These are phyloP conservation scores for Medicago arabica DNA, from an alignment of 306 rosid genomes.

Conservation along the genomic window DNA sequence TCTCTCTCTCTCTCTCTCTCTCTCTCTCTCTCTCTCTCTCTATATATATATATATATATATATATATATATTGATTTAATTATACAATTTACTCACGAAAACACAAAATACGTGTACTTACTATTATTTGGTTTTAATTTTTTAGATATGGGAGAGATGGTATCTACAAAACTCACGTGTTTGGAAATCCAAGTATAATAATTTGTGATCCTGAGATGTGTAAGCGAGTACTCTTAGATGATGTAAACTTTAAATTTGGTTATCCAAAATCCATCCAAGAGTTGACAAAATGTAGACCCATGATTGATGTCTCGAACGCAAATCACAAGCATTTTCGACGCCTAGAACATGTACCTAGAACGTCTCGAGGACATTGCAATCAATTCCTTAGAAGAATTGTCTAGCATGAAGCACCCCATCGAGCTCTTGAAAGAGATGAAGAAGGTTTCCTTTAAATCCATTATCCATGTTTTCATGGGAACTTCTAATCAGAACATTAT, in stretches of 20 bases:
- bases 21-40: no score
- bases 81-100: no score
- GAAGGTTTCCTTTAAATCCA: conserved; percentile 39
- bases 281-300: not conserved
- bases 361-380: conserved; percentile 34
- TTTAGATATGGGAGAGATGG: conserved; percentile 19
- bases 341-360: conserved; percentile 9
- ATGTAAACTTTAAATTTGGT: conserved; percentile 36
- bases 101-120: no score
- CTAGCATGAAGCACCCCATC: conserved; percentile 31
- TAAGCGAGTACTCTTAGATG: conserved; percentile 34
- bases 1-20: no score
- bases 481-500: not conserved
- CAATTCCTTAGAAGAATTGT: conserved; percentile 36
- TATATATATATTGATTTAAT: no score
- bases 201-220: conserved; percentile 36
- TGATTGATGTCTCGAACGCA: not conserved
- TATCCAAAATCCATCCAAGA: conserved; percentile 36
- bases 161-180: conserved; percentile 25
- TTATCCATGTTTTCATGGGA: conserved; percentile 45
- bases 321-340: conserved; percentile 46
- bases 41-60: no score
- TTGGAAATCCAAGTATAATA: conserved; percentile 24
- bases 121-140: not conserved
- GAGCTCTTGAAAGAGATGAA: conserved; percentile 42